A percentile compares a stretch with the other conserved stretches of the same genome.
These are phyloP conservation scores for Xylaria sp. DNA, from an alignment of 2,329 filamentous ascomycete genomes.

Conservation along the genomic window DNA sequence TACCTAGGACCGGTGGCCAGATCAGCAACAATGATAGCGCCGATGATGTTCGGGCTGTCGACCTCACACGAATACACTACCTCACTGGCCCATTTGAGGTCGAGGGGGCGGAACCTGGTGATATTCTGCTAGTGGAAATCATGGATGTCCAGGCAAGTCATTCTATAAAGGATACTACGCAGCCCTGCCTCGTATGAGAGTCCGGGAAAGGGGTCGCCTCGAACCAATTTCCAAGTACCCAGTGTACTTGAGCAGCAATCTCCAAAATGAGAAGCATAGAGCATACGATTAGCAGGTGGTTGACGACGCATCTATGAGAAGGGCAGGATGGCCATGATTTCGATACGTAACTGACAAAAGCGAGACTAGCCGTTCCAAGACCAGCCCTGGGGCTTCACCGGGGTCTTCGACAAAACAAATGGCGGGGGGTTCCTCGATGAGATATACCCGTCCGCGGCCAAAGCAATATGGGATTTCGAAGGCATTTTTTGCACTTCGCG, in stretches of 20 bases:
- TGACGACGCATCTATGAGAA: background rate
- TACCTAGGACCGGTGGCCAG: conserved; percentile 74
- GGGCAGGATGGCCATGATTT: background rate
- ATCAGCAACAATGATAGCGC: conserved; percentile 90
- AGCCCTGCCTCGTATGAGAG: background rate
- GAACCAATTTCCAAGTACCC: background rate
- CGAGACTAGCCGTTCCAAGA: conserved; percentile 76
- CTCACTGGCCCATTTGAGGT: conserved; percentile 91
- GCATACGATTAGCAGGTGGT: background rate
- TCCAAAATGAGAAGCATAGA: background rate
- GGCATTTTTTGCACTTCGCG: conserved; percentile 77
- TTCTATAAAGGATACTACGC: background rate
- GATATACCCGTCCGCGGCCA: conserved; percentile 80
- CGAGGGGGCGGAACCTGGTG: conserved; percentile 84
- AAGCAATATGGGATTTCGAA: conserved; percentile 70
- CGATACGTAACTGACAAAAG: conserved; percentile 15
- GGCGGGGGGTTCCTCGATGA: conserved; percentile 92
- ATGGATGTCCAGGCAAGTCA: conserved; percentile 72
- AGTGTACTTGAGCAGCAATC: background rate
- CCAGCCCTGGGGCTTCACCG: conserved; percentile 90
- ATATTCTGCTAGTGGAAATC: conserved; percentile 87
- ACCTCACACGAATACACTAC: conserved; percentile 87
- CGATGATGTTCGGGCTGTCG: conserved; percentile 87
- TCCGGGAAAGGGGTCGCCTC: no score
- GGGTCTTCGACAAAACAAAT: conserved; percentile 81